Conservation (phyloP, 768 basidiomycete species). For the Pulveroboletus ravenelii region DNA sequence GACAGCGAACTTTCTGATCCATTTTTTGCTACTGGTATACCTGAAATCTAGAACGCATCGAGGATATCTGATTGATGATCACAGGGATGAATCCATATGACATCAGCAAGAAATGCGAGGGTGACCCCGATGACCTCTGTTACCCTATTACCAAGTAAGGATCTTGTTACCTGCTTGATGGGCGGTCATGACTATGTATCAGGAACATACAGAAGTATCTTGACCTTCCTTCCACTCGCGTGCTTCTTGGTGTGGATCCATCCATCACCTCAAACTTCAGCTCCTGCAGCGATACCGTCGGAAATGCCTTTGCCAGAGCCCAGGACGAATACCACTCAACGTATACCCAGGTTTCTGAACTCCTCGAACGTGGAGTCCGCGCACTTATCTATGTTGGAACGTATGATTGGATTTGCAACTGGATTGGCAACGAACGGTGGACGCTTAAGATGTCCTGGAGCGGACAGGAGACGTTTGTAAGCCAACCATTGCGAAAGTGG, state of each 20-base stretch:
- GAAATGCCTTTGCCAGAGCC: conserved; percentile 40
- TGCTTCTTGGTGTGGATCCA: conserved; percentile 58
- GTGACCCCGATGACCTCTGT: conserved; percentile 48
- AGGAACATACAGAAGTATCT: conserved; percentile 63
- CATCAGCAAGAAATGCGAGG: conserved; percentile 57
- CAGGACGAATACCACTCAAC: conserved; percentile 38
- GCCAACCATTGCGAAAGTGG: conserved; percentile 56
- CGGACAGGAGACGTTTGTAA: conserved; percentile 48
- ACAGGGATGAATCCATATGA: conserved; percentile 61
- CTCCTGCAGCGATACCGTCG: conserved; percentile 41
- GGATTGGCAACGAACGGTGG: conserved; percentile 75
- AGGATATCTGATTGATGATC: neutral
- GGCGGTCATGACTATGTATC: conserved; percentile 2
- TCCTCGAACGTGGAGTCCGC: conserved; percentile 73
- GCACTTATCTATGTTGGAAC: conserved; percentile 72
- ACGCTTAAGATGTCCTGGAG: conserved; percentile 70
- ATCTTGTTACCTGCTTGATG: neutral
- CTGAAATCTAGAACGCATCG: neutral
- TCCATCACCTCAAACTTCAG: conserved; percentile 37
- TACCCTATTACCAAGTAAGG: conserved; percentile 44
- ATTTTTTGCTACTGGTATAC: conserved; percentile 32
- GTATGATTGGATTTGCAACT: conserved; percentile 79
- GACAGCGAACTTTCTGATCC: conserved; percentile 35
- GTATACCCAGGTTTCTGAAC: conserved; percentile 36
- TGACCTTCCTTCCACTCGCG: conserved; percentile 49